Percentiles rank a stretch among this genome's conserved stretches.
These are phyloP conservation scores for Nakazawaea ambrosiae DNA, from an alignment of 805 yeast genomes.

Conservation along the genomic window DNA sequence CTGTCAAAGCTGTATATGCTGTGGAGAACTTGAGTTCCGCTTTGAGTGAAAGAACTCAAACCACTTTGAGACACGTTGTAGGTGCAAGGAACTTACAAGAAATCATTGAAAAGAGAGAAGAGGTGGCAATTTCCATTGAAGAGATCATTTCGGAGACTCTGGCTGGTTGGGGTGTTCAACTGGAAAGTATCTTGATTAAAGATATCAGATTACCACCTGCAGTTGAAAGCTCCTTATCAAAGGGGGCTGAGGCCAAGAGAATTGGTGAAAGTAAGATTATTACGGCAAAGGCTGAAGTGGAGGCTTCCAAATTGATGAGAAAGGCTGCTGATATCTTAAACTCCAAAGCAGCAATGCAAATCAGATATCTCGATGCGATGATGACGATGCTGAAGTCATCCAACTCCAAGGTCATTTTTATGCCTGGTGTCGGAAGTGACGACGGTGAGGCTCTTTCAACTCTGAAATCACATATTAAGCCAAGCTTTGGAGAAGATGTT, in stretches of 20 bases:
- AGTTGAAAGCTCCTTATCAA: constrained; percentile 55
- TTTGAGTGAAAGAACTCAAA: constrained; percentile 60
- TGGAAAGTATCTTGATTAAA: constrained; percentile 63
- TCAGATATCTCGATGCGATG: constrained; percentile 73
- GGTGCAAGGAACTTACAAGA: constrained; percentile 64
- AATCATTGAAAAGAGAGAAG: constrained; percentile 66
- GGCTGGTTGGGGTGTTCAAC: constrained; percentile 61
- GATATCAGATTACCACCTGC: constrained; percentile 49
- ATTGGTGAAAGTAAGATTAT: constrained; percentile 73
- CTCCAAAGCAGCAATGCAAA: constrained; percentile 72
- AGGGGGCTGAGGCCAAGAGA: constrained; percentile 71
- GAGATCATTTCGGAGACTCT: constrained; percentile 57
- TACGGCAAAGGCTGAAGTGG: constrained; percentile 71
- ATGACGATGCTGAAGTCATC: constrained; percentile 61
- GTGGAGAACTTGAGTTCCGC: constrained; percentile 49
- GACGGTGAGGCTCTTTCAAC: constrained; percentile 16
- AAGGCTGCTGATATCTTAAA: constrained; percentile 72
- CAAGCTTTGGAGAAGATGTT: too few relatives aligned
- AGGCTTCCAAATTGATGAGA: constrained; percentile 68
- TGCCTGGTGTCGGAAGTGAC: constrained; percentile 47
- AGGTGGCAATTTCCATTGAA: constrained; percentile 59
- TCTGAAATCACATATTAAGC: too few relatives aligned
- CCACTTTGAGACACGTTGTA: constrained; percentile 65
- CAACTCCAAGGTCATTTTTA: constrained; percentile 63
- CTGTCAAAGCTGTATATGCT: constrained; percentile 57